Evolutionary conservation across 2,329 filamentous ascomycete genomes (phyloP), one percentile per base, ranked within the genome.

Genomic region (Escovopsis sp.): DNA sequence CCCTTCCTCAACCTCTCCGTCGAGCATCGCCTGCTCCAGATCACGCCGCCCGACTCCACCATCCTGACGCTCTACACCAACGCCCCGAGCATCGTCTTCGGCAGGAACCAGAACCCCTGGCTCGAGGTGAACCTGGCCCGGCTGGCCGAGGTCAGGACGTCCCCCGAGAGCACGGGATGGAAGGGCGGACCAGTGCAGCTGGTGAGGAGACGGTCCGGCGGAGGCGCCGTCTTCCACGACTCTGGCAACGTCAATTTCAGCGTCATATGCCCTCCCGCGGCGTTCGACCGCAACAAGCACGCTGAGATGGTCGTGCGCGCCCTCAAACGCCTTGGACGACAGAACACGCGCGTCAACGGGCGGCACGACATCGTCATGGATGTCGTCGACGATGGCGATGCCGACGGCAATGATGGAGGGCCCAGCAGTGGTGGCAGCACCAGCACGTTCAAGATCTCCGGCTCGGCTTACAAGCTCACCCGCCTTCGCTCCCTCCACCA

Each of bases 61-160:
- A 59, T 96, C 34, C 71, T 96, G 2, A 81, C 96, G 38, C 70
- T 94, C 34, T 98, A 96, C 61, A 72, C 76, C 48, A 96, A 98
- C 59, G 60, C 73, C 27, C 86, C 88, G 1, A 86, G 83, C 53
- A 70, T 98, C 40, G 78, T 98, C 52, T 79, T 98, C 45, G 90
- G 90, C 30, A 77, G 90, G 40, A 98, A 98, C 55, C 90, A 98
- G 62, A 98, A 98, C 55, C 90, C 90, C 36, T 98, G 88, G 90
- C 68, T 84, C 8, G 90, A 98, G 61, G 76, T 84, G 41, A 83
- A 93, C 52, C 67, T 94, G 8, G 60, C 60, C 27, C 63, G 73
- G 1, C 61, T 93, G 2, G 48, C 48, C 3, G 44, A 42, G 35
- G 45, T 46, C 34, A 38, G 42, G 7, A 32, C 41, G n/a, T 34